phyloP scores from a whole-genome alignment of 257 asterid genomes.

The Solanum ossicruentum region DNA sequence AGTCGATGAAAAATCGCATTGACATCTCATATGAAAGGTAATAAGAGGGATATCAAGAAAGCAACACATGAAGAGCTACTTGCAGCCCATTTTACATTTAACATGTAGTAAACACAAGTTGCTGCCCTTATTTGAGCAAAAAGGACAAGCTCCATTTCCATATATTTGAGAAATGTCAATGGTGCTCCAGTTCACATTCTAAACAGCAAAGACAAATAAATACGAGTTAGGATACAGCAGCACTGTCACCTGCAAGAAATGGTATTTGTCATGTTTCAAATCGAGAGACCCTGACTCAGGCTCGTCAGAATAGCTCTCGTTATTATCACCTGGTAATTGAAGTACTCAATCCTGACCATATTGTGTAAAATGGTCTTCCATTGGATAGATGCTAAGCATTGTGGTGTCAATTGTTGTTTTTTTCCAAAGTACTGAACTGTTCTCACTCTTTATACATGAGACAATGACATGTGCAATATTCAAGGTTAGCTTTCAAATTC shows the following conservation, averaged over 20 bases:
- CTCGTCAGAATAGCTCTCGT: conserved; percentile 65
- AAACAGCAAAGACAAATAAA: background rate
- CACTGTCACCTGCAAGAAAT: conserved; percentile 61
- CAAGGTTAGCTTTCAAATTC: conserved; percentile 32
- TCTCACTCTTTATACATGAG: conserved; percentile 49
- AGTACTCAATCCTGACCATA: background rate
- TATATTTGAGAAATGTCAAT: background rate
- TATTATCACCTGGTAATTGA: conserved; percentile 62
- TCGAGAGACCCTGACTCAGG: conserved; percentile 57
- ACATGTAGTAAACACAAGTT: background rate
- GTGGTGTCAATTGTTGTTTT: too few relatives aligned
- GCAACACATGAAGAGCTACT: too few relatives aligned
- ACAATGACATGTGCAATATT: conserved; percentile 74
- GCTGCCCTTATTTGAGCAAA: background rate
- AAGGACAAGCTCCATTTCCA: background rate
- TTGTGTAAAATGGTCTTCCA: too few relatives aligned
- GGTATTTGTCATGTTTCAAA: conserved; percentile 49
- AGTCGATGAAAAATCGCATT: too few relatives aligned
- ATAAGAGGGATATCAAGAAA: too few relatives aligned
- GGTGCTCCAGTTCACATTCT: background rate
- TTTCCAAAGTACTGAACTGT: conserved; percentile 76
- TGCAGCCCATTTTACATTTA: too few relatives aligned
- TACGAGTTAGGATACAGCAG: conserved; percentile 19
- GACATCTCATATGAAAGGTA: too few relatives aligned
- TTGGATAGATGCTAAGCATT: too few relatives aligned